Evolutionary conservation across 345 rosid species (phyloP).

Genomic region (Brassica incana): DNA sequence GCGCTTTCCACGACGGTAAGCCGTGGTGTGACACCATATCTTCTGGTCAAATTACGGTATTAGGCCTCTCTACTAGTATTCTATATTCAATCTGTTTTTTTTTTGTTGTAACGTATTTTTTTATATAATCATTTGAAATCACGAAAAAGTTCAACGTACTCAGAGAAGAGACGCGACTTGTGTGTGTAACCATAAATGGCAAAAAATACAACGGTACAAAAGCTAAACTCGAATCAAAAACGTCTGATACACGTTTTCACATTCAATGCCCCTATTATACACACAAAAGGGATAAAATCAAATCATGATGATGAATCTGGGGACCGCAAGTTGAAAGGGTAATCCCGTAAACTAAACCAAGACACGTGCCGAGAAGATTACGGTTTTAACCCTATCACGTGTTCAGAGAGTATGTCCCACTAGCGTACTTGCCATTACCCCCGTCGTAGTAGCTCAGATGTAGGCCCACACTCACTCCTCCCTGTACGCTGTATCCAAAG

Average conservation of each 20-base stretch:
- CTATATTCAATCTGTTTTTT: background rate
- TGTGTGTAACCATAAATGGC: background rate
- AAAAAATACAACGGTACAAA: background rate
- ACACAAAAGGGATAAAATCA: constrained; percentile 1
- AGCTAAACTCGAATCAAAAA: background rate
- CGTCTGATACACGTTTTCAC: constrained; percentile 28
- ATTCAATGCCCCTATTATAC: background rate
- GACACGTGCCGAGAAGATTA: constrained; percentile 18
- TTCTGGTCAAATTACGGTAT: background rate
- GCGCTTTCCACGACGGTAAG: constrained; percentile 32
- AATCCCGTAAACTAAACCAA: background rate
- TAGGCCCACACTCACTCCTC: constrained; percentile 25
- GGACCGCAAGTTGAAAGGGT: constrained; percentile 12
- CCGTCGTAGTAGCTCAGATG: constrained; percentile 2
- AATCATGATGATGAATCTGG: background rate
- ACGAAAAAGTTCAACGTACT: constrained; percentile 14
- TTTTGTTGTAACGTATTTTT: background rate
- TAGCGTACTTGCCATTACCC: constrained; percentile 3
- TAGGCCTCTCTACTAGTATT: background rate
- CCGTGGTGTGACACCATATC: constrained; percentile 13
- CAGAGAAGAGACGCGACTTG: constrained; percentile 14
- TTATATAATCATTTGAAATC: background rate
- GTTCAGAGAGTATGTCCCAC: constrained; percentile 28
- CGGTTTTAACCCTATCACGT: constrained; percentile 27
- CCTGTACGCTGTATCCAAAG: background rate